Base-by-base conservation (phyloP, 2,329 filamentous ascomycete genomes). In the Aureobasidium lini region DNA sequence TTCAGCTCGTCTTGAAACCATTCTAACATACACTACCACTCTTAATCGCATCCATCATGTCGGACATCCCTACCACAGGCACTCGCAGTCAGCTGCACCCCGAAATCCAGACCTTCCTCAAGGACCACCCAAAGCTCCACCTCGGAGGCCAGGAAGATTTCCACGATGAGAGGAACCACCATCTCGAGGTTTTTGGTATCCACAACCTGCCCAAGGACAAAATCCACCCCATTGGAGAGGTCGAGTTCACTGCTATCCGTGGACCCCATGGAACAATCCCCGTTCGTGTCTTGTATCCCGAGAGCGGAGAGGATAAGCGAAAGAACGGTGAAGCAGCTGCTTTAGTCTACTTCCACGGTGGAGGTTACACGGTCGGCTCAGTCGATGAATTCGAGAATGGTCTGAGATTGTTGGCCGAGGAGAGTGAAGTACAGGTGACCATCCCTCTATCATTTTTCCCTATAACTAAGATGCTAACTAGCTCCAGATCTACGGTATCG, bases 311-410 rank as follows among this genome's bases (percentile, higher is more conserved):
- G 62, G 53, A 68, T 52, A 32, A 43, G 15, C 36, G 31, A 8
- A 57, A 57, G 39, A 57, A 57, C 15, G 52, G 39, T 15, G 34
- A 43, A 46, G 61, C 60, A 31, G 63, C 67, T 32, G 71, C 68
- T 2, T 61, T 73, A 13, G 68, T 74, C 4, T 73, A 74, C 60
- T 70, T 75, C 58, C 73, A 75, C 57, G 70, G 72, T 9, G 72
- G 71, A 8, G 71, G 72, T 1, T 75, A 72, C 62, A 73, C 71
- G 1, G 67, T 74, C 29, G 72, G 72, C 13, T 66, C 65, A n/a
- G 69, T 73, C 8, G 69, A 75, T 46, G 71, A 75, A 46, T 74
- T 73, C 52, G 71, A 75, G 59, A 71, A 74, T 36, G 69, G 71
- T 6, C 63, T 71, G 43, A 64, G 71, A 28, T 60, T 73, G 15